A percentile compares a stretch with the other conserved stretches of the same genome.
Evolutionary conservation across 176 grass and related monocot genomes (phyloP).

Genomic region (Phoenix dactylifera): DNA sequence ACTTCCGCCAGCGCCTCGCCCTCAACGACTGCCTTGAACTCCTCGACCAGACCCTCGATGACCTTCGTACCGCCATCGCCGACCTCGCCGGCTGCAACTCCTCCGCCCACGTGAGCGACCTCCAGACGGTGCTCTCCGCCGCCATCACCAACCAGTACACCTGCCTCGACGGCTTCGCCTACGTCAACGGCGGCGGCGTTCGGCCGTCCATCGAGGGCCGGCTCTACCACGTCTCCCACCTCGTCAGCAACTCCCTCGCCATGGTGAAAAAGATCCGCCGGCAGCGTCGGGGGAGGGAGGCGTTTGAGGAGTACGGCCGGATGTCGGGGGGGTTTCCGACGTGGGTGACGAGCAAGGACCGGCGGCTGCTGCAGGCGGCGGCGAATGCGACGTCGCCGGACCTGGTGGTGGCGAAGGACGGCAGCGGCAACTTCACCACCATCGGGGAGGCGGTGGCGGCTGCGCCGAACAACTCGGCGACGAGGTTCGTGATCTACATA

Average conservation of each 20-base stretch:
- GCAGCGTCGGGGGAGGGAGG: conserved; percentile 8
- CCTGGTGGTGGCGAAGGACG: conserved; percentile 59
- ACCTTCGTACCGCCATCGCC: conserved; percentile 26
- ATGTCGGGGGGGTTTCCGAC: conserved; percentile 44
- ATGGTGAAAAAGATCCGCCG: conserved; percentile 60
- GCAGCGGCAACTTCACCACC: conserved; percentile 55
- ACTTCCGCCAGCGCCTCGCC: conserved; percentile 28
- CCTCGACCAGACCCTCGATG: conserved; percentile 51
- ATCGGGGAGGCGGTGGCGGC: conserved; percentile 60
- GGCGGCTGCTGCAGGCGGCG: conserved; percentile 53
- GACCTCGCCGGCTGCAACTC: conserved; percentile 15
- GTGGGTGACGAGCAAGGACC: conserved; percentile 46
- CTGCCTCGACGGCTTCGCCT: conserved; percentile 61
- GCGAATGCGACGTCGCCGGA: conserved; percentile 20
- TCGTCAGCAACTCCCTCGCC: conserved; percentile 87
- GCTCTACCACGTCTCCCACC: conserved; percentile 31
- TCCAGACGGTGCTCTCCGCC: conserved; percentile 60
- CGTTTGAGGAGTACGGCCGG: conserved; percentile 58
- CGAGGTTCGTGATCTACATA: conserved; percentile 71
- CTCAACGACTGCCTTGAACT: conserved; percentile 65
- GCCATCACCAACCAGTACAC: conserved; percentile 86
- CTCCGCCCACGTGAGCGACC: conserved; percentile 23
- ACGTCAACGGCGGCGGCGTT: conserved; percentile 22
- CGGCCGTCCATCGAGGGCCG: conserved; percentile 33
- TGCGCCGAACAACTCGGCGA: conserved; percentile 37